Evolutionary conservation across 257 asterid species (phyloP), one percentile per base, ranked within the genome.

Genomic region (Haberlea rhodopensis): DNA sequence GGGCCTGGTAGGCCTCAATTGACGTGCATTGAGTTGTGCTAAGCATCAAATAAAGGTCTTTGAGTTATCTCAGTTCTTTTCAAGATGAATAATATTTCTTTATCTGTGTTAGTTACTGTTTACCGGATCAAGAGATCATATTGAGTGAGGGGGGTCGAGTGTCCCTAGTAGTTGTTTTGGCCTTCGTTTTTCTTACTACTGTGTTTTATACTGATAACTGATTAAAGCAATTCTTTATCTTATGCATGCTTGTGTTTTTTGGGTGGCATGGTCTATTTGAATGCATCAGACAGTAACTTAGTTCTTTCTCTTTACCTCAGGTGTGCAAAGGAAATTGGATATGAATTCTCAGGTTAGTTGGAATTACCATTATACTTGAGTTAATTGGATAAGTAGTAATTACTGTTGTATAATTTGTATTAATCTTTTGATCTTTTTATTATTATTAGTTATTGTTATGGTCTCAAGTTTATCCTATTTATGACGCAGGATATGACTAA

Each of bases 311-410:
- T 65, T 65, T 70, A 8, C 21, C 34, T 1, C 85, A 87, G 96
- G 87, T 65, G 95, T 82, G 26, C 96, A 83, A 66, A 82, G 94
- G 85, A 86, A 88, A 85, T 71, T 86, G 87, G 90, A 86, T 75
- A 68, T 83, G 91, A 87, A 76, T 73, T 69, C 76, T 73, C 88
- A 81, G 91, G 97, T 82, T 48, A 7, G 57, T 54, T 16, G 31
- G 25, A 28, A 62, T 55, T n/a, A n/a, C n/a, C n/a, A n/a, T n/a
- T n/a, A n/a, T n/a, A n/a, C n/a, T 22, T 58, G 53, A 5, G 34
- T 53, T 43, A 9, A 58, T 49, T 11, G 18, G 18, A 11, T 37
- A 8, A 57, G 43, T 22, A 2, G 16, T 15, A 27, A 13, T 9
- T 55, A 15, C 10, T 29, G 63, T 57, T 10, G 8, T 19, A 8